Percentiles rank a stretch among this genome's conserved stretches.
These are phyloP conservation scores for Cytospora schulzeri DNA, from an alignment of 2,329 filamentous ascomycete genomes.

Conservation along the genomic window DNA sequence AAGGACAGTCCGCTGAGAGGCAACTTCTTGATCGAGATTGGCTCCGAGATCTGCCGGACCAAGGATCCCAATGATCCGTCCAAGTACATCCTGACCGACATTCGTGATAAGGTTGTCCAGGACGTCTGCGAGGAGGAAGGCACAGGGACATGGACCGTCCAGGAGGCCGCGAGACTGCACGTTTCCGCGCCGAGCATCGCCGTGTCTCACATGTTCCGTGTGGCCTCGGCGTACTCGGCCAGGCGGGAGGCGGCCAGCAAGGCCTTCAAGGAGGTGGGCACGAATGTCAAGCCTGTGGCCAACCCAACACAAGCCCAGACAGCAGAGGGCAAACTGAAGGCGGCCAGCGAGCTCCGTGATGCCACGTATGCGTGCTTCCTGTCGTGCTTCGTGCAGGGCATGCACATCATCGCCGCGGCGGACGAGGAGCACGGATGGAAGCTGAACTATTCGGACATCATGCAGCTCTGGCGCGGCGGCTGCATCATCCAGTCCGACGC, in stretches of 20 bases:
- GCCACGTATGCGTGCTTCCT: conserved; percentile 66
- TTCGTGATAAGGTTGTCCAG: conserved; percentile 73
- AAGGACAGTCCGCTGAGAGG: conserved; percentile 55
- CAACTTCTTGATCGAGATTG: conserved; percentile 66
- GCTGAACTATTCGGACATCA: conserved; percentile 52
- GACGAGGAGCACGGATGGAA: conserved; percentile 62
- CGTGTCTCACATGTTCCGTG: conserved; percentile 62
- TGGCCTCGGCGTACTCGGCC: conserved; percentile 63
- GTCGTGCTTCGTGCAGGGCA: conserved; percentile 64
- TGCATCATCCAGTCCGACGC: conserved; percentile 72
- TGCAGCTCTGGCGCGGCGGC: conserved; percentile 68
- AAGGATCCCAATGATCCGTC: conserved; percentile 41
- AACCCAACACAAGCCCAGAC: conserved; percentile 30
- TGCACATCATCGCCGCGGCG: conserved; percentile 63
- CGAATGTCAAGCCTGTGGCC: conserved; percentile 31
- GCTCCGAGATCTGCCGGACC: conserved; percentile 59
- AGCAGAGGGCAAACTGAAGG: conserved; percentile 50
- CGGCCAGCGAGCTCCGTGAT: conserved; percentile 52
- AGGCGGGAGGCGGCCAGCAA: conserved; percentile 56
- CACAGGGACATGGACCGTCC: conserved; percentile 67
- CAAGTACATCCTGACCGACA: conserved; percentile 58
- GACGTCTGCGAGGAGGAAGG: conserved; percentile 68
- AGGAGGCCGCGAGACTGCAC: conserved; percentile 62
- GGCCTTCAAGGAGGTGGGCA: conserved; percentile 50
- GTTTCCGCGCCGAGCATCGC: conserved; percentile 67